phyloP scores from a whole-genome alignment of 345 rosid species.

The Triadica sebifera region DNA sequence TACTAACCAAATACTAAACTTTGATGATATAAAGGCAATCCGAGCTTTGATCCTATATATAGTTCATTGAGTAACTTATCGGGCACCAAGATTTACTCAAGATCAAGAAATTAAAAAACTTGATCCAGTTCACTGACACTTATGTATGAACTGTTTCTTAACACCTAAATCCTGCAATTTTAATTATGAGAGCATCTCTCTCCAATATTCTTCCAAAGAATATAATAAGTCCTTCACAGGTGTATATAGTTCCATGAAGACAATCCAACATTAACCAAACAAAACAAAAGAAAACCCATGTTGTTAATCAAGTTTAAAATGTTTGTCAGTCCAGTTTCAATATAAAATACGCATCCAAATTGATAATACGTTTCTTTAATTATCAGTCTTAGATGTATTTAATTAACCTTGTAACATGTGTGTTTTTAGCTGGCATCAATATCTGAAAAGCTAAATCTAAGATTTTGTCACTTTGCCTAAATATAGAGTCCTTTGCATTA shows the following conservation, averaged over 20 bases:
- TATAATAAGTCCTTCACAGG: conserved; percentile 14
- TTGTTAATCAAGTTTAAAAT: conserved; percentile 10
- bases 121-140: background rate
- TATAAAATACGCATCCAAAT: conserved; percentile 6
- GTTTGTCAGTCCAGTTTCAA: background rate
- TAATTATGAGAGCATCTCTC: background rate
- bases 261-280: conserved; percentile 19
- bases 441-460: conserved; percentile 36
- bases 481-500: conserved; percentile 29
- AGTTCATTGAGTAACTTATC: background rate
- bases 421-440: conserved; percentile 47
- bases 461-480: conserved; percentile 45
- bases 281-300: conserved; percentile 6
- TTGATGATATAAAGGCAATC: background rate
- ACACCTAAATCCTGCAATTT: background rate
- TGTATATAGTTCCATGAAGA: conserved; percentile 9
- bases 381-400: no score
- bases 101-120: no score
- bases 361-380: conserved; percentile 3
- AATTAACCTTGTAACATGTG: conserved; percentile 21
- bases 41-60: background rate
- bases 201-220: conserved; percentile 6
- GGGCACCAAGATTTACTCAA: no score
- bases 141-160: no score
- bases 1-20: background rate